These are phyloP conservation scores for Leptographium procerum DNA, from an alignment of 2,329 filamentous ascomycete species.

Conservation along the genomic window DNA sequence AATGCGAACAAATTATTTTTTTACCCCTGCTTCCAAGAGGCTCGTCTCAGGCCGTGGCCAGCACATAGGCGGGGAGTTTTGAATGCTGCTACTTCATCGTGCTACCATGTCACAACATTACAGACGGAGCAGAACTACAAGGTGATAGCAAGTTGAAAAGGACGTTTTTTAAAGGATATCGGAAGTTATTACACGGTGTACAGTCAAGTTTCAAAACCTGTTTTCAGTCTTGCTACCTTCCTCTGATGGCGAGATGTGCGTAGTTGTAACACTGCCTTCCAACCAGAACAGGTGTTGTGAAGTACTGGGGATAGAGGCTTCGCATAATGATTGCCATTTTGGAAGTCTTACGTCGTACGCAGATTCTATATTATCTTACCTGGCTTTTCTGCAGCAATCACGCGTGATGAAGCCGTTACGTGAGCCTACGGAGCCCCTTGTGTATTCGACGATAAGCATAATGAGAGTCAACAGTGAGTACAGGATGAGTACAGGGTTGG, in stretches of 20 bases:
- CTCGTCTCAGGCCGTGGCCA: neutral
- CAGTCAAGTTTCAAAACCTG: neutral
- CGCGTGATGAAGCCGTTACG: too few relatives aligned
- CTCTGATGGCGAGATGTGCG: neutral
- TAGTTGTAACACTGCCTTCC: neutral
- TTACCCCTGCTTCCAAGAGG: neutral
- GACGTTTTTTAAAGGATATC: neutral
- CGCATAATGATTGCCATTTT: neutral
- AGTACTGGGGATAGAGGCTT: neutral
- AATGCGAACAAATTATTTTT: neutral
- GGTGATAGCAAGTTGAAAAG: neutral
- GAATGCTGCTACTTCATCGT: neutral
- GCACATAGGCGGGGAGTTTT: neutral
- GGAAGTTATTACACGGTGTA: neutral
- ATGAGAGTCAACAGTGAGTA: neutral
- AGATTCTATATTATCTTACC: neutral
- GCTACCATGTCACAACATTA: neutral
- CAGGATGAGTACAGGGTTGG: neutral
- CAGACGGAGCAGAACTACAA: neutral
- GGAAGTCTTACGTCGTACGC: neutral
- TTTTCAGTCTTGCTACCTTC: neutral
- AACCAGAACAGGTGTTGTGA: neutral
- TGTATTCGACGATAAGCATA: too few relatives aligned
- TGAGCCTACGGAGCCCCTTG: neutral
- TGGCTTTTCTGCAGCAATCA: neutral